A percentile compares a stretch with the other conserved stretches of the same genome.
These are phyloP conservation scores for Aspergillus pseudoviridinutans DNA, from an alignment of 2,329 filamentous ascomycete genomes.

Conservation along the genomic window DNA sequence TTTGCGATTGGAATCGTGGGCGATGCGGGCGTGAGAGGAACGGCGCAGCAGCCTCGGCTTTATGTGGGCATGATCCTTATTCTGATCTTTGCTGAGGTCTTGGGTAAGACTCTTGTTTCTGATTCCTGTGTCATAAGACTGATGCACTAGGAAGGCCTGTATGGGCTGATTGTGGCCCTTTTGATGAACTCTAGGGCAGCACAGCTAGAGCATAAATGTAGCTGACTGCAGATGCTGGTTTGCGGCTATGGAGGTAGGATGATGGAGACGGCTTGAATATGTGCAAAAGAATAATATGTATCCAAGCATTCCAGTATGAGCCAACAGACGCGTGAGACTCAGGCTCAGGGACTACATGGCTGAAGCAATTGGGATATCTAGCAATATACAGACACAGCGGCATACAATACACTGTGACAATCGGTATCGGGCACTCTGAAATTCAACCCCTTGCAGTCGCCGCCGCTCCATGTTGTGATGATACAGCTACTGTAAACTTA, in stretches of 20 bases:
- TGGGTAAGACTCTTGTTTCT: constrained; percentile 60
- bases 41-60: constrained; percentile 55
- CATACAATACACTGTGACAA: neutral
- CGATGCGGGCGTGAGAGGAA: constrained; percentile 51
- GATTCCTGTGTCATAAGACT: too few species aligned
- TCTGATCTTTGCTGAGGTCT: constrained; percentile 98
- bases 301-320: too few species aligned
- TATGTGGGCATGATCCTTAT: constrained; percentile 98
- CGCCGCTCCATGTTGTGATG: neutral
- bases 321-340: too few species aligned
- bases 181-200: too few species aligned
- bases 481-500: neutral
- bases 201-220: too few species aligned
- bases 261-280: too few species aligned
- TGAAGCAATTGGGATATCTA: neutral
- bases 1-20: constrained; percentile 83
- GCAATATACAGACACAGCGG: neutral
- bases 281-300: too few species aligned
- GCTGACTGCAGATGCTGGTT: too few species aligned
- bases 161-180: too few species aligned
- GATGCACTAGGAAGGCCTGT: too few species aligned
- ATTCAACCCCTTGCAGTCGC: neutral
- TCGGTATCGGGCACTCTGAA: neutral
- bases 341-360: too few species aligned
- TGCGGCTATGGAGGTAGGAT: too few species aligned